Evolutionary conservation across 495 filamentous ascomycete genomes (phyloP).

Genomic region (Wilcoxina mikolae): DNA sequence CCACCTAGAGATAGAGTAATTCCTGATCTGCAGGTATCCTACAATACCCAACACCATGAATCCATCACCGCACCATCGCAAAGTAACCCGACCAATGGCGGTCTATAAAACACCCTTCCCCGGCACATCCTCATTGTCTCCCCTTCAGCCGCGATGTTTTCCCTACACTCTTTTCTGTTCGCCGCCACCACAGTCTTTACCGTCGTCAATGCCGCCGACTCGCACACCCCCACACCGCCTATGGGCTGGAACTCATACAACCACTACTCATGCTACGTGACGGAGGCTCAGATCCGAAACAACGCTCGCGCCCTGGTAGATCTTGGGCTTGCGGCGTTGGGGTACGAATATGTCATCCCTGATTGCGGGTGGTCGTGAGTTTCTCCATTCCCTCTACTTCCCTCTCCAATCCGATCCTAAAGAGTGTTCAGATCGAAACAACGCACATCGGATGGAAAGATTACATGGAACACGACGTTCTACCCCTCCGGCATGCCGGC

Average conservation of each 20-base stretch:
- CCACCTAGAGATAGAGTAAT: too few species aligned
- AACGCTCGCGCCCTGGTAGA: constrained; percentile 43
- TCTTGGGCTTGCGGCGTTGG: constrained; percentile 36
- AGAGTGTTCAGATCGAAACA: constrained; percentile 14
- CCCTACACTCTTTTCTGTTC: too few species aligned
- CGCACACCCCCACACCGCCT: constrained; percentile 11
- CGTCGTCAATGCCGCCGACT: neutral
- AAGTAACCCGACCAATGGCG: too few species aligned
- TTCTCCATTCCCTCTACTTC: neutral
- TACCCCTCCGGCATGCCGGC: constrained; percentile 40
- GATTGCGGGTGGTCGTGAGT: constrained; percentile 42
- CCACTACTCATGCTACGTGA: constrained; percentile 38
- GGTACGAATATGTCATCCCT: constrained; percentile 42
- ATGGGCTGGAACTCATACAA: constrained; percentile 44
- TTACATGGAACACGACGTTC: constrained; percentile 40
- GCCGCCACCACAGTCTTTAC: too few species aligned
- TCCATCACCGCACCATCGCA: too few species aligned
- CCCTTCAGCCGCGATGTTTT: too few species aligned
- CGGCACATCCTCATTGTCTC: too few species aligned
- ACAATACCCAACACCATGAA: too few species aligned
- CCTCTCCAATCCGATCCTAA: neutral
- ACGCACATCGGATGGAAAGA: constrained; percentile 33
- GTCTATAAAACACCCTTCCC: too few species aligned
- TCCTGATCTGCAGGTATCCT: too few species aligned
- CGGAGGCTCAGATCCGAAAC: constrained; percentile 35